Base-by-base conservation (phyloP, 179 eudicot species). In the Spinacia oleracea region DNA sequence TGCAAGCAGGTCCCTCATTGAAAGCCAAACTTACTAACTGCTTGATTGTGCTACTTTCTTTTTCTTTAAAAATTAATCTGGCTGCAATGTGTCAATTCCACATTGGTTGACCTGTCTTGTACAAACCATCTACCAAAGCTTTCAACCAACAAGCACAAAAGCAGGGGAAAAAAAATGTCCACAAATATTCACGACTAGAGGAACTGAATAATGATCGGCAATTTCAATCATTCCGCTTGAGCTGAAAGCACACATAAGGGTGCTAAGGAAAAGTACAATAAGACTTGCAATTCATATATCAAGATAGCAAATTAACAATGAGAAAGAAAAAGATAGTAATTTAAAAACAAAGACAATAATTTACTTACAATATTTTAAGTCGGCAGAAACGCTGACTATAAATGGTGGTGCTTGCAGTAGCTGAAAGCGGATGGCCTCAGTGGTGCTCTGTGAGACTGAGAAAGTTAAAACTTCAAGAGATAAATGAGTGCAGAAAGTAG, bases 361-460 rank as follows among this genome's bases (percentile, higher is more conserved):
- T 63, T 31, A 16, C 86, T 80, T 89, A 96, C 99, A 90, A 78
- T 83, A 92, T 85, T 96, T 96, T 77, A 96, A 84, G 81, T 96
- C 99, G 78, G 92, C 98, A 53, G 91, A 83, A 77, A 73, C 81
- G 83, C 85, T 82, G 71, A 93, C 86, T 76, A 85, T 68, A 74
- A 78, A 84, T 35, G 98, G 97, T 59, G 99, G 89, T 74, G 97
- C 98, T 85, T 90, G 94, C 84, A 96, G 88, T 60, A 93, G 92
- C 88, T 92, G 99, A 84, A 93, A 92, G 63, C 82, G 92, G 58
- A 92, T 83, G 79, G 90, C 97, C 84, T 96, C 96, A 53, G 73
- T 45, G 35, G 83, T 90, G 90, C 97, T 93, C 99, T 93, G 83
- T 60, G 42, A 60, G 70, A 85, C 29, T 66, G 50, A 68, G 74